Conservation (phyloP, 2,329 filamentous ascomycete species). For the Albophoma yamanashiensis region DNA sequence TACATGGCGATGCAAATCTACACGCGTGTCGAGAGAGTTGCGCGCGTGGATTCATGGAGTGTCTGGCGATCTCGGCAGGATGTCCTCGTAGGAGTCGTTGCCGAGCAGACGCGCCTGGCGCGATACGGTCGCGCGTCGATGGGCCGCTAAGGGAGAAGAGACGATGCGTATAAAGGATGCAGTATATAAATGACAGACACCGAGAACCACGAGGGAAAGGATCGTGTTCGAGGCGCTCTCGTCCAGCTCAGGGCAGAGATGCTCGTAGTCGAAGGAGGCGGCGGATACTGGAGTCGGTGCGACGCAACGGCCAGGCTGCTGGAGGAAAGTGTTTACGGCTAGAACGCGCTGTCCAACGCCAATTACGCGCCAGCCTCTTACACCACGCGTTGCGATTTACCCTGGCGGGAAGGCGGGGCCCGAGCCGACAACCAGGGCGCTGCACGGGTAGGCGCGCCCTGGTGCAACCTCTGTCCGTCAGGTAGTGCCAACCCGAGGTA, state of each 20-base stretch:
- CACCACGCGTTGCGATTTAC: neutral
- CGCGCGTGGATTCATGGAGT: conserved; percentile 13
- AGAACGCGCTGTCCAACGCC: conserved; percentile 12
- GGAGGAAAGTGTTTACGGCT: conserved; percentile 11
- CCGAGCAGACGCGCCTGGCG: conserved; percentile 7
- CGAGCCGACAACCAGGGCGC: neutral
- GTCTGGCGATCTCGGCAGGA: neutral
- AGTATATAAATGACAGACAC: neutral
- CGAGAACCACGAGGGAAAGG: neutral
- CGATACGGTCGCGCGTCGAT: conserved; percentile 3
- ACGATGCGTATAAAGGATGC: neutral
- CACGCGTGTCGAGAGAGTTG: conserved; percentile 16
- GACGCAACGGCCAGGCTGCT: neutral
- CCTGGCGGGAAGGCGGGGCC: neutral
- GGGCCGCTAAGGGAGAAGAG: neutral
- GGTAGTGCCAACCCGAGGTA: neutral
- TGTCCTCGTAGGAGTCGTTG: conserved; percentile 1
- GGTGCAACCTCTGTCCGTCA: neutral
- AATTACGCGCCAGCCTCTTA: conserved; percentile 12
- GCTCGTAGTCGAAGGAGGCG: neutral
- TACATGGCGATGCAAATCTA: conserved; percentile 55
- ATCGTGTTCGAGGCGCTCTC: neutral
- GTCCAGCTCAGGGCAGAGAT: neutral
- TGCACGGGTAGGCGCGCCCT: neutral
- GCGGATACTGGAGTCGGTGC: neutral